Base-by-base conservation (phyloP, 2,329 filamentous ascomycete genomes). In the Paecilomyces variotii region DNA sequence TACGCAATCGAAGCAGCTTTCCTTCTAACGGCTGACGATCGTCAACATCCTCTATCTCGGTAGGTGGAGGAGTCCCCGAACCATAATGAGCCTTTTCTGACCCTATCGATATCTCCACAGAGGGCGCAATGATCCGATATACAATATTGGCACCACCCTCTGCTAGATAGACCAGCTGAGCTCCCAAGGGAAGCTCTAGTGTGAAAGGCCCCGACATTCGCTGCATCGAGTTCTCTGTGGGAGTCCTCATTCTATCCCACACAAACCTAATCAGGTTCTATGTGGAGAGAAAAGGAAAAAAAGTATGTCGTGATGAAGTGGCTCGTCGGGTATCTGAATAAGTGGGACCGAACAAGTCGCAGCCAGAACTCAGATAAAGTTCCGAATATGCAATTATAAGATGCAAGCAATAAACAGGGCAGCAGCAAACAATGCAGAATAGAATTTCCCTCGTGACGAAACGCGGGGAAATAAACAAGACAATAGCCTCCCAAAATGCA, bases 111-210 rank as follows among this genome's bases (percentile, higher is more conserved):
- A 60, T 63, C 51, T 56, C 71, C 64, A 58, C 52, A 1, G 72
- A 66, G 3, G 76, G 72, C 24, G 79, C 60, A 53, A 77, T 75
- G 58, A 89, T 79, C 64, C 81, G 81, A 67, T 89, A 91, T 62
- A 92, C 87, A 56, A 87, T 82, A 71, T 94, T 93, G 56, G 90
- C 89, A 26, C 88, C 86, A 26, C 89, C 90, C 72, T 94, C 89
- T 26, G 79, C 80, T 9, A 85, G 72, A 62, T 83, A 84, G 12
- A 67, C 56, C 58, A 76, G 68, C 58, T 71, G 67, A 61, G 70
- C 66, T 59, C 70, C 69, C 53, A 58, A 50, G 2, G 72, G 72
- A 61, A 77, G 67, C 64, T 76, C 72, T 6, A 72, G 64, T 7
- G 69, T 60, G 59, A 58, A 66, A 55, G 64, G 64, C 58, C 70